Base-by-base conservation (phyloP, 352 stramenopile species). In the Blastocystis sp. region DNA sequence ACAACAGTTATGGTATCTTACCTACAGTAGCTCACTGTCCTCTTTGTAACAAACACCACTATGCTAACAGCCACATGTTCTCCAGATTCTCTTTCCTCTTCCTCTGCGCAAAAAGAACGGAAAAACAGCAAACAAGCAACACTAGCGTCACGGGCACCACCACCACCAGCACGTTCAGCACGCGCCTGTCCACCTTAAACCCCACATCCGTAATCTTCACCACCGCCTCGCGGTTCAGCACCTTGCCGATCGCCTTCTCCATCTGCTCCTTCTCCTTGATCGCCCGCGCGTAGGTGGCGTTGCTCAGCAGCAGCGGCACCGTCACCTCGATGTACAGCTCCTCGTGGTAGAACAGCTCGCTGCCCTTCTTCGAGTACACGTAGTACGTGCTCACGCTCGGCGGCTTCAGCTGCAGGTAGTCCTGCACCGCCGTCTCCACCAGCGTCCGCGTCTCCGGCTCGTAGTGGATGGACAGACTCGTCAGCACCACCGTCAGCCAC, bases 281-380 rank as follows among this genome's bases (percentile, higher is more conserved):
- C 13, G 66, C 26, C 0, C 19, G 29, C 29, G 19, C 10, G 35
- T 50, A 74, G 13, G 31, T 41, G 6, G n/a, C 2, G 24, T 41
- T 74, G 31, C 63, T 37, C 63, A 21, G 31, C 24, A 85, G 21
- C 19, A 59, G 29, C 61, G 37, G 26, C 0, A 55, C 24, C 21
- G n/a, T 4, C 24, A 85, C 60, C 19, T 69, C 16, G 4, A 85
- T 21, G 66, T 85, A 85, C 16, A 70, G 66, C 31, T 85, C 74
- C 60, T 85, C 55, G 6, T 67, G 35, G 12, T 37, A 63, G 31
- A 67, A 85, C 45, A 50, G n/a, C 13, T 63, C 74, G 4, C 31
- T 51, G 29, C 31, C n/a, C 16, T 59, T 50, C 0, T 24, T 50
- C 19, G 50, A 60, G 31, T 85, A 69, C 26, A 59, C 51, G 41